Evolutionary conservation across 345 rosid species (phyloP).

Genomic region (Dimocarpus longan): DNA sequence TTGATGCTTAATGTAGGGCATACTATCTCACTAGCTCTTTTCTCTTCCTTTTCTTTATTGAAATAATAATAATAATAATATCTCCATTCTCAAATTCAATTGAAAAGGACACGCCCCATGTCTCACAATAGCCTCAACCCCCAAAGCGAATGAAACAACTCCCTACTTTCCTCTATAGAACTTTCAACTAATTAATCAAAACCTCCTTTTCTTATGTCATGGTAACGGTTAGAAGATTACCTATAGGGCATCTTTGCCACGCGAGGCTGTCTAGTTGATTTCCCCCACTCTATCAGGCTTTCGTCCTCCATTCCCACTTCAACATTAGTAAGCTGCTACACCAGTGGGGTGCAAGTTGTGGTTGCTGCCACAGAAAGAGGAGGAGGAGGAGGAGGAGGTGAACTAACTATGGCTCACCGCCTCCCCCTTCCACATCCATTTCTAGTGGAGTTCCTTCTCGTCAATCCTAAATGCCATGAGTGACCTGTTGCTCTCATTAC

Average conservation of each 20-base stretch:
- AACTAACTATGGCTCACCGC: constrained; percentile 41
- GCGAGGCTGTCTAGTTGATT: constrained; percentile 86
- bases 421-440: constrained; percentile 75
- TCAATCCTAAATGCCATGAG: constrained; percentile 62
- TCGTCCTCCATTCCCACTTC: constrained; percentile 74
- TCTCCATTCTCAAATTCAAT: no score
- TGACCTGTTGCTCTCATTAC: constrained; percentile 81
- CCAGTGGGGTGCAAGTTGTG: constrained; percentile 47
- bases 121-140: constrained; percentile 27
- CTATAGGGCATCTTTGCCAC: constrained; percentile 87
- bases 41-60: no score
- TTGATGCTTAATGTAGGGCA: neutral
- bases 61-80: no score
- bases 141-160: constrained; percentile 23
- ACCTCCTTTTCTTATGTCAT: constrained; percentile 49
- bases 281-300: constrained; percentile 91
- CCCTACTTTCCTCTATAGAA: constrained; percentile 36
- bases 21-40: no score
- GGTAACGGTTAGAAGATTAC: constrained; percentile 59
- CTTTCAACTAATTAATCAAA: constrained; percentile 30
- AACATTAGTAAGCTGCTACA: constrained; percentile 54
- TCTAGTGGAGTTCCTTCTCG: constrained; percentile 75
- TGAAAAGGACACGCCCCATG: constrained; percentile 12
- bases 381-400: constrained; percentile 49
- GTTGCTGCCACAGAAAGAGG: constrained; percentile 31